Evolutionary conservation across 2,329 filamentous ascomycete species (phyloP).

Genomic region (Didymella arachidicola): DNA sequence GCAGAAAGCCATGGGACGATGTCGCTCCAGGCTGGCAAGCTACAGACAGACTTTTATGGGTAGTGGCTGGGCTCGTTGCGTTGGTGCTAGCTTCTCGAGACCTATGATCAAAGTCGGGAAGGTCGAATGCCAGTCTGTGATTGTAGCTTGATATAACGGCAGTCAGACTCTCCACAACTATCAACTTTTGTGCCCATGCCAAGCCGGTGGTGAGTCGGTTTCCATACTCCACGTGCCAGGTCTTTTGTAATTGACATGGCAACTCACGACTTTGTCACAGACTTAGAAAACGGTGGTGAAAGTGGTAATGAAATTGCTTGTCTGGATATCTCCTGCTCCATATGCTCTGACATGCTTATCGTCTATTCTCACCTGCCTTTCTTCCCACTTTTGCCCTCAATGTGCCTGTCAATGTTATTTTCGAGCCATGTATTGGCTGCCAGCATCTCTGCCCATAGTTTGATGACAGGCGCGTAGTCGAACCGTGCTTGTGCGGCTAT

Average conservation of each 20-base stretch:
- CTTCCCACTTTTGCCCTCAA: constrained; percentile 3
- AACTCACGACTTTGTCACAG: no score
- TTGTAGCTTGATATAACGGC: not conserved
- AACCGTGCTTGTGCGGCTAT: constrained; percentile 65
- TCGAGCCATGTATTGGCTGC: constrained; percentile 70
- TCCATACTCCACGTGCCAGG: no score
- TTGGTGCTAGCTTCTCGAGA: not conserved
- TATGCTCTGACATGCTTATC: not conserved
- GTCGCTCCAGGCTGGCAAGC: not conserved
- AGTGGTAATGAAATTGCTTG: not conserved
- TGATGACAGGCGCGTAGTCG: constrained; percentile 74
- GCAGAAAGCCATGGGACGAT: not conserved
- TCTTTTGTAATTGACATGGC: no score
- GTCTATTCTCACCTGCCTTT: constrained; percentile 1
- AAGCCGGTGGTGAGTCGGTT: no score
- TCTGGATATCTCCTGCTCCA: not conserved
- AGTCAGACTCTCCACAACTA: no score
- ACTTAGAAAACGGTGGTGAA: no score
- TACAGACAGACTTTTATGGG: not conserved
- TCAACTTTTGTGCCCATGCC: no score
- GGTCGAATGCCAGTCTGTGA: not conserved
- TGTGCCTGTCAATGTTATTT: constrained; percentile 37
- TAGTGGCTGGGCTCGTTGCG: not conserved
- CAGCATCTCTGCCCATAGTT: constrained; percentile 73
- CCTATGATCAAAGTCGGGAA: not conserved